Evolutionary conservation across 495 filamentous ascomycete species (phyloP).

Genomic region (Podospora australis): DNA sequence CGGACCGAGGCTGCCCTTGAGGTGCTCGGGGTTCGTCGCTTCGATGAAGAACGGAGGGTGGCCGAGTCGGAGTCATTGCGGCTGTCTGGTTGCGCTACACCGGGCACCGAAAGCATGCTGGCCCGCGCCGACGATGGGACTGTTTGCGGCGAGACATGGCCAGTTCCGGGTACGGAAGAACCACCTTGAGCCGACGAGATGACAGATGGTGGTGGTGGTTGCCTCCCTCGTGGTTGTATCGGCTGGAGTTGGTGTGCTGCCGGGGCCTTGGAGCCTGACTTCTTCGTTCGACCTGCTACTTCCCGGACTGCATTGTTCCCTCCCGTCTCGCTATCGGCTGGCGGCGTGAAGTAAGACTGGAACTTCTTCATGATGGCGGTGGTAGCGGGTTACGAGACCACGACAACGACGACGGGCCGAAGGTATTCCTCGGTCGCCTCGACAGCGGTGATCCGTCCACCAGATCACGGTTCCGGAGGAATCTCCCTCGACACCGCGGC

Average conservation of each 20-base stretch:
- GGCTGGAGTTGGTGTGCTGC: slow-evolving; percentile 10
- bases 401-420: no score
- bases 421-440: no score
- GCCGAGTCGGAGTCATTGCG: no score
- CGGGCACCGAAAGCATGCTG: slow-evolving; percentile 14
- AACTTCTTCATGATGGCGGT: slow-evolving; percentile 21
- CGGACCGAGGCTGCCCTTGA: slow-evolving; percentile 13
- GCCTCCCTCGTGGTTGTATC: slow-evolving; percentile 1
- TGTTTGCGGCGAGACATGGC: background rate
- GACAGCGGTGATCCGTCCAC: no score
- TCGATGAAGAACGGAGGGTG: slow-evolving; percentile 4
- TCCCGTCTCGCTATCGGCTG: background rate
- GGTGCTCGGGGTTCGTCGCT: slow-evolving; percentile 3
- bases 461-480: no score
- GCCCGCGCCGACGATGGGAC: background rate
- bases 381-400: no score
- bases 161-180: background rate
- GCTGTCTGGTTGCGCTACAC: no score
- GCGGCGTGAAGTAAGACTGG: slow-evolving; percentile 19
- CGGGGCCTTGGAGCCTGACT: slow-evolving; percentile 5
- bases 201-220: slow-evolving; percentile 4
- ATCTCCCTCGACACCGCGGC: no score
- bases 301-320: slow-evolving; percentile 1
- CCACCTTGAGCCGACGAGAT: no score
- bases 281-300: no score